These are phyloP conservation scores for Coniochaeta sp. DNA, from an alignment of 2,329 filamentous ascomycete genomes.

Conservation along the genomic window DNA sequence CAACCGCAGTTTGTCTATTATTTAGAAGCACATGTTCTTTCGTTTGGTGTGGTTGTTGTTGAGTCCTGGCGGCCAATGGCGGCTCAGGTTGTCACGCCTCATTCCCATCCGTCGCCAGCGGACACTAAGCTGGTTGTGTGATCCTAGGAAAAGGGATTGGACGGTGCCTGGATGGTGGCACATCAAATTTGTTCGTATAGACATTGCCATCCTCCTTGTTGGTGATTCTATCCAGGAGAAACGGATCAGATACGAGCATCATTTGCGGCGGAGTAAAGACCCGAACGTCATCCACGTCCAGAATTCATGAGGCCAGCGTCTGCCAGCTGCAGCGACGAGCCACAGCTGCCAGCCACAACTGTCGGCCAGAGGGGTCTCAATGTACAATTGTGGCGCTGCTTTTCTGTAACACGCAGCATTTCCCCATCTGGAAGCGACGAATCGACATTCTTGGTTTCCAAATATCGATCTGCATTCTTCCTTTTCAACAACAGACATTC, in stretches of 20 bases:
- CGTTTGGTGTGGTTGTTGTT: no score
- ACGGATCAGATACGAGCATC: not conserved
- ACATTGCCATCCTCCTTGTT: not conserved
- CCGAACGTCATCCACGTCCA: not conserved
- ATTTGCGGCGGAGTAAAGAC: not conserved
- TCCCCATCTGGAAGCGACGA: not conserved
- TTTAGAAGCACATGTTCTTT: no score
- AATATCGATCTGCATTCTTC: not conserved
- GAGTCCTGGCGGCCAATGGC: no score
- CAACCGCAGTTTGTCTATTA: no score
- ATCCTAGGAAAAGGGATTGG: no score
- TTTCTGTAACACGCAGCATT: conserved; percentile 1
- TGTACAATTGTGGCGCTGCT: not conserved
- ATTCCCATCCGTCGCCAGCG: no score
- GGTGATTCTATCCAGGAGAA: not conserved
- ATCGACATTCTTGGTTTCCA: not conserved
- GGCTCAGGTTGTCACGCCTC: no score
- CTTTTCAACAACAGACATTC: not conserved
- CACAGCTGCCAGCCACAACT: not conserved
- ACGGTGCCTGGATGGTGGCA: no score
- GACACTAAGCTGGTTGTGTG: no score
- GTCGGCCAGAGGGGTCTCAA: not conserved
- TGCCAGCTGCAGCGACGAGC: not conserved
- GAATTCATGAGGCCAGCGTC: no score
- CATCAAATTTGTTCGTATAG: not conserved